These are phyloP conservation scores for Globisporangium rhizosaccharum DNA, from an alignment of 352 stramenopile genomes.

Conservation along the genomic window DNA sequence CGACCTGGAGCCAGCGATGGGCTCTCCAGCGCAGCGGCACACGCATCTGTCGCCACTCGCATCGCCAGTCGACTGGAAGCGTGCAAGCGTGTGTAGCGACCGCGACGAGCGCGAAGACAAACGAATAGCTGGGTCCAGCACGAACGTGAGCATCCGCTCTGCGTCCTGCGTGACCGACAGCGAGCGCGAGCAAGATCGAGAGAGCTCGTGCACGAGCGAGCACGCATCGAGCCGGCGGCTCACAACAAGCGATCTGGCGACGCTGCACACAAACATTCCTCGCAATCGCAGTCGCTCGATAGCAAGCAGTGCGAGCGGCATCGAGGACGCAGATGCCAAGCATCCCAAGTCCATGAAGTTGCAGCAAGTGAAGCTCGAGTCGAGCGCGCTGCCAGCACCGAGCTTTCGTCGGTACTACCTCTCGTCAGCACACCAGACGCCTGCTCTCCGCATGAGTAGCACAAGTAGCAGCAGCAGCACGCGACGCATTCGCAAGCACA, in stretches of 20 bases:
- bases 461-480: too few species aligned
- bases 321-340: not conserved
- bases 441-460: too few species aligned
- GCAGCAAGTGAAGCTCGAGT: constrained; percentile 11
- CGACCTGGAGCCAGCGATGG: not conserved
- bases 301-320: not conserved
- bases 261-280: not conserved
- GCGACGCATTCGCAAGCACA: too few species aligned
- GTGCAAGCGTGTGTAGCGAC: not conserved
- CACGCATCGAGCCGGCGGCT: not conserved
- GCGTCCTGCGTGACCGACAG: not conserved
- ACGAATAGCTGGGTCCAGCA: too few species aligned
- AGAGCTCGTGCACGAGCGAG: not conserved
- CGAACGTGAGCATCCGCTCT: not conserved
- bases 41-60: not conserved
- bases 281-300: not conserved
- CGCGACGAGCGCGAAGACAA: not conserved
- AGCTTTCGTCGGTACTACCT: constrained; percentile 41
- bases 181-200: not conserved
- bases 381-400: constrained; percentile 15
- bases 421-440: constrained; percentile 3
- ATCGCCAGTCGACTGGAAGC: not conserved
- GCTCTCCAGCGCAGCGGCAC: not conserved
- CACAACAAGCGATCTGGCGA: constrained; percentile 8
- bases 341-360: not conserved